Evolutionary conservation across 345 rosid species (phyloP).

Genomic region (Aquilaria sinensis): DNA sequence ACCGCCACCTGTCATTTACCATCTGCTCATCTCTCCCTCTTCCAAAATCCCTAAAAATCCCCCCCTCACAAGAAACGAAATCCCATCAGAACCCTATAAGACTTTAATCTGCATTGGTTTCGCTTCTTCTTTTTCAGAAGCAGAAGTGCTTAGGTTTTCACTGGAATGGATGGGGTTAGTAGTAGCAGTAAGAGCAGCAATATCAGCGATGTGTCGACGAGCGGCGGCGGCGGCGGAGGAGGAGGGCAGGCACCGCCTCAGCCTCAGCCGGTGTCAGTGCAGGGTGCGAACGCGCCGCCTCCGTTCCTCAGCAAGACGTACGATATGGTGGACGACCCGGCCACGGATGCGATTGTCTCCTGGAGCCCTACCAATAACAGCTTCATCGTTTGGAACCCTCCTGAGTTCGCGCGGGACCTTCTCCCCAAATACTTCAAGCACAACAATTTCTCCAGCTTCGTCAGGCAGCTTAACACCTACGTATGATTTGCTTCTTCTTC

Average conservation of each 20-base stretch:
- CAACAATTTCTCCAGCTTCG: slow-evolving; percentile 89
- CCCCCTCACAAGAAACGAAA: background rate
- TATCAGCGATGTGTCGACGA: slow-evolving; percentile 24
- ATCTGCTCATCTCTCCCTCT: background rate
- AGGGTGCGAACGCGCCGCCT: slow-evolving; percentile 50
- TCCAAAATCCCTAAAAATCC: background rate
- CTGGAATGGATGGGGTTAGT: slow-evolving; percentile 27
- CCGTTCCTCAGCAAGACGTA: slow-evolving; percentile 91
- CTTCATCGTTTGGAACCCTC: slow-evolving; percentile 84
- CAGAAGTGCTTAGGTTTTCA: background rate
- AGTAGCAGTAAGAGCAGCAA: slow-evolving; percentile 10
- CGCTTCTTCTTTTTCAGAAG: background rate
- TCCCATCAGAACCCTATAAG: slow-evolving; percentile 17
- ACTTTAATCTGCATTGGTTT: background rate
- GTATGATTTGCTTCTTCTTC: slow-evolving; percentile 23
- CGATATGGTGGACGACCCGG: slow-evolving; percentile 88
- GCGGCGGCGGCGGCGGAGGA: slow-evolving; percentile 9
- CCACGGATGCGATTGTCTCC: slow-evolving; percentile 67
- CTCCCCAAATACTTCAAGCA: slow-evolving; percentile 88
- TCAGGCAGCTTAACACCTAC: slow-evolving; percentile 84
- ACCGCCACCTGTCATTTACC: slow-evolving; percentile 5
- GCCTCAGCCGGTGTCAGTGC: slow-evolving; percentile 39
- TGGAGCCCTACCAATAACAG: slow-evolving; percentile 81
- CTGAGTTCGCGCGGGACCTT: slow-evolving; percentile 76
- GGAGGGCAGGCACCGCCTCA: slow-evolving; percentile 5